Base-by-base conservation (phyloP, 441 rosid species). In the Viola pubescens region DNA sequence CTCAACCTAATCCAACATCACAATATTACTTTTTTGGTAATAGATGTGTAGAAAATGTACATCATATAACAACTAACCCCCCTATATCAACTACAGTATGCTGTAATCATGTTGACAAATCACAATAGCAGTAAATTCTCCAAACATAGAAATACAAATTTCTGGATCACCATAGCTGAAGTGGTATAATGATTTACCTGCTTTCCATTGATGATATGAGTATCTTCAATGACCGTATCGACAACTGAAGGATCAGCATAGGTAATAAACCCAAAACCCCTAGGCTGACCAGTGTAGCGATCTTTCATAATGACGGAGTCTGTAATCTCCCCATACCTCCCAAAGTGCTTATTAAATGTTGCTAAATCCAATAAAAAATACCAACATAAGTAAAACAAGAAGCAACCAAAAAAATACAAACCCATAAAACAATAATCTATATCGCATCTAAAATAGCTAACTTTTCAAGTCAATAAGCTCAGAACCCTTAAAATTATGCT, bases 241-340 rank as follows among this genome's bases (percentile, higher is more conserved):
- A 89, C 98, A 40, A 84, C 97, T 6, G 83, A 73, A 68, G 97
- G 81, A 71, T 92, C 98, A 37, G 92, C 95, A 63, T 77, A 89
- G 11, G 97, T 92, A 10, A 92, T 84, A 69, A 92, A 92, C 38
- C 98, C 96, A 52, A 87, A 92, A 40, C 98, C 97, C 47, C 97
- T 73, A n/a, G 98, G 97, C 61, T 82, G 91, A 50, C 98, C 94
- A 0, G 90, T 80, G 69, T 78, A 70, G 11, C 97, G 82, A 77
- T 92, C 96, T 70, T 87, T 82, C 94, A 92, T 89, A 38, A 92
- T 92, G 38, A 92, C 97, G 0, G 91, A 87, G 59, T 92, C 96
- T 2, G 82, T 80, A 7, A 87, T 92, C 81, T 89, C 91, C 42
- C 98, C 98, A 56, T 87, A 89, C 61, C 73, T 77, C 0, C 85